Evolutionary conservation across 208 protist species (phyloP).

Genomic region (Crithidia bombi): DNA sequence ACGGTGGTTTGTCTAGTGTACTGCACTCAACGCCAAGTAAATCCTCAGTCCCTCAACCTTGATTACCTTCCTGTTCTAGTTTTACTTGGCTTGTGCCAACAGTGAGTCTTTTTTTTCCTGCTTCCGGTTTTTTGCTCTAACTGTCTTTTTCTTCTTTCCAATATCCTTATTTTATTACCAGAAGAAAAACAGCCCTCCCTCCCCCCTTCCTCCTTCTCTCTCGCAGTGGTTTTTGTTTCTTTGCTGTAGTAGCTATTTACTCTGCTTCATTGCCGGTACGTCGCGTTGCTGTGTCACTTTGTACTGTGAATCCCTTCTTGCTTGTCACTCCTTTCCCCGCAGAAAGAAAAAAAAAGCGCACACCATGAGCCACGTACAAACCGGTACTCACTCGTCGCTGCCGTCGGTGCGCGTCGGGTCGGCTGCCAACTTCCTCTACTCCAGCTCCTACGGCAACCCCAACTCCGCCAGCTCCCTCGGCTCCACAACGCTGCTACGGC

Average conservation of each 20-base stretch:
- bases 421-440: conserved; percentile 9
- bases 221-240: conserved; percentile 8
- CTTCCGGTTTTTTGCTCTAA: conserved; percentile 16
- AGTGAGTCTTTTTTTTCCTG: background rate
- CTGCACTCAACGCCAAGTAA: conserved; percentile 2
- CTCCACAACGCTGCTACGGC: conserved; percentile 22
- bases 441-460: conserved; percentile 15
- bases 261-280: too few species aligned
- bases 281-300: conserved; percentile 15
- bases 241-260: too few species aligned
- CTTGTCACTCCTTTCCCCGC: background rate
- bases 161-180: too few species aligned
- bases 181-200: too few species aligned
- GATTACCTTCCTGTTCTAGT: background rate
- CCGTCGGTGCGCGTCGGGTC: conserved; percentile 25
- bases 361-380: conserved; percentile 23
- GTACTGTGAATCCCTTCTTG: too few species aligned
- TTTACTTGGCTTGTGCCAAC: background rate
- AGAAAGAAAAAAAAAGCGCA: background rate
- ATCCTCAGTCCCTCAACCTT: background rate
- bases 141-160: conserved; percentile 10
- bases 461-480: conserved; percentile 27
- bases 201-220: background rate
- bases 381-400: conserved; percentile 16
- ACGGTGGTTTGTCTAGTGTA: conserved; percentile 6